Percentiles rank a stretch among this genome's conserved stretches.
These are phyloP conservation scores for Mucor saturninus DNA, from an alignment of 371 early-diverging fungal genomes.

Conservation along the genomic window DNA sequence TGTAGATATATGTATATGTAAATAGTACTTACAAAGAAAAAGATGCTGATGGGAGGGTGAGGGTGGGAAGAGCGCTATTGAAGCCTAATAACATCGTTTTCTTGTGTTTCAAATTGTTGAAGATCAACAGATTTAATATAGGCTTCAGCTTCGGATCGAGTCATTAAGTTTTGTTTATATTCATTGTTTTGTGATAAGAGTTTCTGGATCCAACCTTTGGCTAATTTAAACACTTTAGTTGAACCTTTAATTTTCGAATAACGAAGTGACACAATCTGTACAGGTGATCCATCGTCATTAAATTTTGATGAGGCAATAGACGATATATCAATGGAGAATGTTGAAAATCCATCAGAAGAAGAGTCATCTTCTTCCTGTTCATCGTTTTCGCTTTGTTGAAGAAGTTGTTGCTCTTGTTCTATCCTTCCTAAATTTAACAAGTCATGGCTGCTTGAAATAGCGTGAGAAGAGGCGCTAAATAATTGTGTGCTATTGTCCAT, in stretches of 20 bases:
- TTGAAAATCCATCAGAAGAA: constrained; percentile 35
- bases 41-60: not conserved
- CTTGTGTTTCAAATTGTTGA: not conserved
- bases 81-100: constrained; percentile 12
- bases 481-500: not conserved
- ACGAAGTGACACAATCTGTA: constrained; percentile 36
- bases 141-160: constrained; percentile 15
- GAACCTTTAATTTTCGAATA: constrained; percentile 48
- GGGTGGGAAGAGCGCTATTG: not conserved
- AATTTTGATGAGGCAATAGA: constrained; percentile 24
- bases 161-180: not conserved
- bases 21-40: not conserved
- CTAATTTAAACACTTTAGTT: constrained; percentile 48
- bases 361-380: constrained; percentile 1
- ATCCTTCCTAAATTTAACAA: constrained; percentile 25
- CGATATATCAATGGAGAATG: constrained; percentile 45
- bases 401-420: constrained; percentile 20
- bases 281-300: constrained; percentile 20
- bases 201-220: constrained; percentile 50
- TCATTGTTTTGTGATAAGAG: constrained; percentile 19
- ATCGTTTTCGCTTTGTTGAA: not conserved
- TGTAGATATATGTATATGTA: not conserved
- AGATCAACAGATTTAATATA: constrained; percentile 18
- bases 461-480: constrained; percentile 13
- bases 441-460: constrained; percentile 21